Evolutionary conservation across 208 protist genomes (phyloP).

Genomic region (Acanthamoeba sp.): DNA sequence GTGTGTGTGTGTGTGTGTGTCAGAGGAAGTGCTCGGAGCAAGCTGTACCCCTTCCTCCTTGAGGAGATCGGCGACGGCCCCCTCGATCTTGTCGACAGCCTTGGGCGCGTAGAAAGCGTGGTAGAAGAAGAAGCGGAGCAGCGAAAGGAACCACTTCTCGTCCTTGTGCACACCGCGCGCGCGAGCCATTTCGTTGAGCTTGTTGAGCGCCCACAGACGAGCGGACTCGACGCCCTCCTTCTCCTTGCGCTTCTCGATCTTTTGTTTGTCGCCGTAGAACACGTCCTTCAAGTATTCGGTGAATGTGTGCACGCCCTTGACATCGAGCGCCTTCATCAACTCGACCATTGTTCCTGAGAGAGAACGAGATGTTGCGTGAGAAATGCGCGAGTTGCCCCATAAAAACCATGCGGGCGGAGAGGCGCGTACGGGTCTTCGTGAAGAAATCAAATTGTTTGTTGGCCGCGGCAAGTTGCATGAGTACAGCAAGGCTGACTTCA

Average conservation of each 20-base stretch:
- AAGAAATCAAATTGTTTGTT: constrained; percentile 77
- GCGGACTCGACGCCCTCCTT: constrained; percentile 28
- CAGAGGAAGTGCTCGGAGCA: background rate
- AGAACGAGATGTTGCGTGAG: background rate
- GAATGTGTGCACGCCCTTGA: constrained; percentile 60
- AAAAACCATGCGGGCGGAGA: background rate
- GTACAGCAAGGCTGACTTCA: constrained; percentile 57
- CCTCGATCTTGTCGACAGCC: background rate
- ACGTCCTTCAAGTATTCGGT: constrained; percentile 71
- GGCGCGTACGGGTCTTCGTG: constrained; percentile 71
- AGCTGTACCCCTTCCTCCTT: constrained; percentile 2
- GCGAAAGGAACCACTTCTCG: constrained; percentile 72
- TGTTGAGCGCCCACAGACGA: constrained; percentile 70
- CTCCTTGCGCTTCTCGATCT: background rate
- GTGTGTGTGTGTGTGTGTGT: too few relatives aligned
- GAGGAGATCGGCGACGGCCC: background rate
- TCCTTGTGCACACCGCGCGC: constrained; percentile 41
- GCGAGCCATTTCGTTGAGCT: constrained; percentile 41
- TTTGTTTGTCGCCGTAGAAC: constrained; percentile 71
- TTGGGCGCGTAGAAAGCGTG: constrained; percentile 69
- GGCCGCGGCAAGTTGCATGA: constrained; percentile 66
- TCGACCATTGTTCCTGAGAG: constrained; percentile 30
- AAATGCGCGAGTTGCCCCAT: too few relatives aligned
- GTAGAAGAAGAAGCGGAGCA: constrained; percentile 75
- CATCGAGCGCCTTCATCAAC: constrained; percentile 66